Evolutionary conservation across 2,329 filamentous ascomycete species (phyloP).

Genomic region (Botrytis tulipae): DNA sequence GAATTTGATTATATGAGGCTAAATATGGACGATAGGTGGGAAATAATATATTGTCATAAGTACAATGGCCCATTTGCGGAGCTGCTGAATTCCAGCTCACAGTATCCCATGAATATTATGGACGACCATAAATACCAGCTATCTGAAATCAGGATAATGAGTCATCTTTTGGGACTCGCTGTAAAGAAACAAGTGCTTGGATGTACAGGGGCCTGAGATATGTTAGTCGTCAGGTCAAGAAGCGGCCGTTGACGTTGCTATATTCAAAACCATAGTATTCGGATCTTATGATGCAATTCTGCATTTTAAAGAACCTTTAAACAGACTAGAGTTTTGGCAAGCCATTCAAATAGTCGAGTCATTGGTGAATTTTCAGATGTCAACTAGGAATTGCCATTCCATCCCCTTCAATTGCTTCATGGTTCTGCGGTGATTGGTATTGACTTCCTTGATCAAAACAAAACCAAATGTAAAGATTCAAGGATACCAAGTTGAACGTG

Average conservation of each 20-base stretch:
- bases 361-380: background rate
- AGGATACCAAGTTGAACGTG: constrained; percentile 20
- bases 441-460: background rate
- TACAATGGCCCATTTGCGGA: constrained; percentile 22
- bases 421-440: background rate
- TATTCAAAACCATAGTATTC: background rate
- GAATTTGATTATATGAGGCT: constrained; percentile 55
- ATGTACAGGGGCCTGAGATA: constrained; percentile 27
- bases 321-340: background rate
- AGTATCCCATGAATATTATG: constrained; percentile 21
- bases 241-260: background rate
- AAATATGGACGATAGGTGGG: constrained; percentile 51
- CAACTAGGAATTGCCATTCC: background rate
- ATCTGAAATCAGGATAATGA: constrained; percentile 28
- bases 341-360: background rate
- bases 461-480: background rate
- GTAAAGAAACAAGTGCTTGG: constrained; percentile 26
- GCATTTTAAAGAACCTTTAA: background rate
- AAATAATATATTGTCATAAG: constrained; percentile 25
- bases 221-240: background rate
- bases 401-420: too few species aligned
- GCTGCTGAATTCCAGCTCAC: background rate
- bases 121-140: constrained; percentile 26
- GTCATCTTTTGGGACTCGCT: constrained; percentile 20
- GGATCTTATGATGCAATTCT: background rate